Percentiles rank a stretch among this genome's conserved stretches.
Conservation (phyloP, 2,329 filamentous ascomycete genomes). For the Dothiorella sarmentorum region DNA sequence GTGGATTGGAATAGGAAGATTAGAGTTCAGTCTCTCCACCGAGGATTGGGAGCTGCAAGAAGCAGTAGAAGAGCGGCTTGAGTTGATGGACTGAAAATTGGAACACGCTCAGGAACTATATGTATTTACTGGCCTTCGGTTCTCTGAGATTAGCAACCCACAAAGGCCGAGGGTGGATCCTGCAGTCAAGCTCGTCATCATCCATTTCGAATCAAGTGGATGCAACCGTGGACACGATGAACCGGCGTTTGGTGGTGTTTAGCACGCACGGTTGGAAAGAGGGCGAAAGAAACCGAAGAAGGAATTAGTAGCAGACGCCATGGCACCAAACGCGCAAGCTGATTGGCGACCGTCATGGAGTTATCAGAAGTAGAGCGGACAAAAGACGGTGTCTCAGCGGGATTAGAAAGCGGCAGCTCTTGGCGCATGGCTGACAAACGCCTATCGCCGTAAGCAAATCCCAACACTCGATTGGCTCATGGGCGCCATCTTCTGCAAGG, state of each 20-base stretch:
- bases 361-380: background rate
- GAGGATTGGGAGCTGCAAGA: background rate
- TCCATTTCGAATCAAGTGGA: background rate
- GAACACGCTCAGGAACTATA: background rate
- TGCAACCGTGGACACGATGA: background rate
- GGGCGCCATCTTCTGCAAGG: background rate
- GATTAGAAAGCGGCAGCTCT: background rate
- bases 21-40: too few species aligned
- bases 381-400: constrained; percentile 4
- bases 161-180: background rate
- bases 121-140: background rate
- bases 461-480: background rate
- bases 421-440: constrained; percentile 5
- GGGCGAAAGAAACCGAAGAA: background rate
- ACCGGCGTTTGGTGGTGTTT: background rate
- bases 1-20: too few species aligned
- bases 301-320: background rate
- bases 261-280: background rate
- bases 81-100: background rate
- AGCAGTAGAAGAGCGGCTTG: background rate
- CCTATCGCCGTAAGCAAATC: background rate
- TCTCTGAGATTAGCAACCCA: background rate
- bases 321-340: background rate
- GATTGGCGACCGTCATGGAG: background rate
- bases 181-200: background rate